Conservation (phyloP, 352 stramenopile genomes). For the Pythium chondricola region DNA sequence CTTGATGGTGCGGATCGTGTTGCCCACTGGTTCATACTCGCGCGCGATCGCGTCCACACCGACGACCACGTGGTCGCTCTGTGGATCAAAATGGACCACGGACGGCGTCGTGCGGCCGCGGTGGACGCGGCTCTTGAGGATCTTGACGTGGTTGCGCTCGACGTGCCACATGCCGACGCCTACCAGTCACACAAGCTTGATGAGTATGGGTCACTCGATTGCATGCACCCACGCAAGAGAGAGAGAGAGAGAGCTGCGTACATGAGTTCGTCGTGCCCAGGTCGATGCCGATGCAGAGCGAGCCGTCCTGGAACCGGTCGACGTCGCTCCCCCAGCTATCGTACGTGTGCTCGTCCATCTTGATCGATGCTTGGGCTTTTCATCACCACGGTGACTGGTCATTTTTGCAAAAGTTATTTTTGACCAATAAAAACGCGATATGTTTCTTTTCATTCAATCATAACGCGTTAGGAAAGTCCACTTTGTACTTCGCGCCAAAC, state of each 20-base stretch:
- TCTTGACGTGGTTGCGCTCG: slow-evolving; percentile 79
- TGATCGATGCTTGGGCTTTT: too few relatives aligned
- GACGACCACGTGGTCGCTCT: slow-evolving; percentile 40
- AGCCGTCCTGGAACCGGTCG: slow-evolving; percentile 65
- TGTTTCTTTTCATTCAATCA: too few relatives aligned
- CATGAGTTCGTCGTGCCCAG: slow-evolving; percentile 99
- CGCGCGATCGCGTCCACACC: slow-evolving; percentile 41
- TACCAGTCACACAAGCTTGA: too few relatives aligned
- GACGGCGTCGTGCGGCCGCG: slow-evolving; percentile 73
- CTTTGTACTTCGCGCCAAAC: too few relatives aligned
- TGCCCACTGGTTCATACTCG: slow-evolving; percentile 52
- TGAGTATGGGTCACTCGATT: too few relatives aligned
- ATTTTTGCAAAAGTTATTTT: too few relatives aligned
- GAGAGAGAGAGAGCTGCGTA: slow-evolving; percentile 16
- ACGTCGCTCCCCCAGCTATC: slow-evolving; percentile 70
- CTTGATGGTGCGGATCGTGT: slow-evolving; percentile 78
- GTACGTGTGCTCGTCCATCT: slow-evolving; percentile 36
- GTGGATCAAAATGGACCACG: slow-evolving; percentile 61
- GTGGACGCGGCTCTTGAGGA: slow-evolving; percentile 64
- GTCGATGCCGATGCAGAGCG: slow-evolving; percentile 97
- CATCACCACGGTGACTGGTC: too few relatives aligned
- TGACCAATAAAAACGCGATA: slow-evolving; percentile 6
- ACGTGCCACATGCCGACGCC: slow-evolving; percentile 76
- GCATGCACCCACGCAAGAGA: too few relatives aligned
- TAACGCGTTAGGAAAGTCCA: too few relatives aligned